phyloP scores from a whole-genome alignment of 768 basidiomycete genomes.

The Lentinula edodes region DNA sequence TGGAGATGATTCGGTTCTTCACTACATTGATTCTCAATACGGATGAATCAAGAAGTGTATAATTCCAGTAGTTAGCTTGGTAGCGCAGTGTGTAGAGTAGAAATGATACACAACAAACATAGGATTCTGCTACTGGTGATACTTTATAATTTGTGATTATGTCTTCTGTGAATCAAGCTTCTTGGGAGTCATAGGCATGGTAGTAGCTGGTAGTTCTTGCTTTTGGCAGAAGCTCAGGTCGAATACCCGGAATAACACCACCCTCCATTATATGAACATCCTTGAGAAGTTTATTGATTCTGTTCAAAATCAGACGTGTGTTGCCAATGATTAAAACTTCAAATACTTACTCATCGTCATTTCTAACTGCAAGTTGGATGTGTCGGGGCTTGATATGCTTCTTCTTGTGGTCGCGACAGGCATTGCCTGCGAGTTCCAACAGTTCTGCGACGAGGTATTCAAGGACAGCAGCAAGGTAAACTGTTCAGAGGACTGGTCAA shows the following conservation, averaged over 20 bases:
- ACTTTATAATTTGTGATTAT: no score
- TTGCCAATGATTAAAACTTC: not conserved
- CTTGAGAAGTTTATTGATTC: not conserved
- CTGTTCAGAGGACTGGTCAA: conserved; percentile 24
- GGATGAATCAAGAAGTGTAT: conserved; percentile 24
- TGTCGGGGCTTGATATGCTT: conserved; percentile 64
- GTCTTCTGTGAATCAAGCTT: not conserved
- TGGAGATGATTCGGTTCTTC: conserved; percentile 40
- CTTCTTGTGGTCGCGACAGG: conserved; percentile 79
- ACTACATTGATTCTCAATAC: conserved; percentile 37
- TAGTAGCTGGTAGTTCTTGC: not conserved
- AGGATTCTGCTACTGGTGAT: no score
- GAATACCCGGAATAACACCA: conserved; percentile 49
- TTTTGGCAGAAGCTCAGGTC: conserved; percentile 32
- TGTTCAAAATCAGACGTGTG: not conserved
- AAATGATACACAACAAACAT: no score
- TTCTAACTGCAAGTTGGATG: conserved; percentile 5
- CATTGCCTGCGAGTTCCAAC: conserved; percentile 78
- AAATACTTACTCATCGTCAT: conserved; percentile 7
- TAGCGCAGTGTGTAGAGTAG: no score
- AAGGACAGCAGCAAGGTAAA: conserved; percentile 80
- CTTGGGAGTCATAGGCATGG: not conserved
- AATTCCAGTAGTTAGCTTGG: no score
- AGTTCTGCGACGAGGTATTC: conserved; percentile 88
- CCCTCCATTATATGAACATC: not conserved